Conservation (phyloP, 495 filamentous ascomycete genomes). For the Podospora pseudocomata region DNA sequence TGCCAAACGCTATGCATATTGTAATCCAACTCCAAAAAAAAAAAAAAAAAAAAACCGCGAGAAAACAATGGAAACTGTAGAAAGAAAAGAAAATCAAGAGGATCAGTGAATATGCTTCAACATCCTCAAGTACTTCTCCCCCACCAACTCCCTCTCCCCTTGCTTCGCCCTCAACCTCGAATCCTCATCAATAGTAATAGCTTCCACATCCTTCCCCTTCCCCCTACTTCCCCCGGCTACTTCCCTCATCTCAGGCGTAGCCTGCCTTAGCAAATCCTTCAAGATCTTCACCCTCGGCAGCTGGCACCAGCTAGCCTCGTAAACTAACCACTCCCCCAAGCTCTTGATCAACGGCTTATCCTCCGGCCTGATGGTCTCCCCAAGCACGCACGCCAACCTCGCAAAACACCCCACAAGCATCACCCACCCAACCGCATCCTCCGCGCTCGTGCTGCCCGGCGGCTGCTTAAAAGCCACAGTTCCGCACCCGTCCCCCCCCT, state of each 20-base stretch:
- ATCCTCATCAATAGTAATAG: conserved; percentile 25
- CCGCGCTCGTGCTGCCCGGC: conserved; percentile 17
- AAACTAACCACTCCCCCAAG: conserved; percentile 35
- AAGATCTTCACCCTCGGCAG: conserved; percentile 20
- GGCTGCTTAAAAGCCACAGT: conserved; percentile 31
- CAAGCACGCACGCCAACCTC: conserved; percentile 21
- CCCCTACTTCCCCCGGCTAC: neutral
- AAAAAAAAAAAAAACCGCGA: neutral
- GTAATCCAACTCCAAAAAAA: neutral
- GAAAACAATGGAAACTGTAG: neutral
- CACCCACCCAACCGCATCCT: conserved; percentile 26
- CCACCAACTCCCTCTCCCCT: conserved; percentile 17
- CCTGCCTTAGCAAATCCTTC: conserved; percentile 20
- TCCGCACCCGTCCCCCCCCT: conserved; percentile 15
- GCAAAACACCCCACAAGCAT: conserved; percentile 32
- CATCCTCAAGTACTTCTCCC: conserved; percentile 24
- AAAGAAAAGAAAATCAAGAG: conserved; percentile 1
- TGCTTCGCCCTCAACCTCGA: conserved; percentile 21
- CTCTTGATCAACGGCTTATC: conserved; percentile 20
- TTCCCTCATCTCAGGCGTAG: conserved; percentile 7
- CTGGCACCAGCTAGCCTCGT: conserved; percentile 27
- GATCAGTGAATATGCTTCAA: conserved; percentile 9
- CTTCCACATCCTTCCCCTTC: conserved; percentile 16
- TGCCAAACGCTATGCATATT: neutral
- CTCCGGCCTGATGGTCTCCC: conserved; percentile 15